These are phyloP conservation scores for Zopfia rhizophila DNA, from an alignment of 2,329 filamentous ascomycete genomes.

Conservation along the genomic window DNA sequence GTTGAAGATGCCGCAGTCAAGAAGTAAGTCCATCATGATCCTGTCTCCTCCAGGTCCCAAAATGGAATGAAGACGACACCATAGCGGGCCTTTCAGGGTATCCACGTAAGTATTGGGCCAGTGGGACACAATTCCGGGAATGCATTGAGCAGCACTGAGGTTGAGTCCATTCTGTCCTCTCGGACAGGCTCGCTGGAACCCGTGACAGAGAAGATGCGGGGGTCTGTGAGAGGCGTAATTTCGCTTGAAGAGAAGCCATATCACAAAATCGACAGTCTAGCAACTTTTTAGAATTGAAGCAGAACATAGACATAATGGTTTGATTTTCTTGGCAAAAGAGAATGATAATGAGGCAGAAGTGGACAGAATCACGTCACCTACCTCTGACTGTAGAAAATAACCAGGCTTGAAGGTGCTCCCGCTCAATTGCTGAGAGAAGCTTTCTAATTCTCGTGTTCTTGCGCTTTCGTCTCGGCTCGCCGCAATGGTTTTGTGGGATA, in stretches of 20 bases:
- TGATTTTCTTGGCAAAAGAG: constrained; percentile 3
- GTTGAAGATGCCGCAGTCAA: constrained; percentile 81
- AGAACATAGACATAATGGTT: constrained; percentile 7
- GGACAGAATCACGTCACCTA: constrained; percentile 39
- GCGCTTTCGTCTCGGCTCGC: constrained; percentile 36
- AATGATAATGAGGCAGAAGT: constrained; percentile 9
- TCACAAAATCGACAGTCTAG: constrained; percentile 62
- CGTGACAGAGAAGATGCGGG: constrained; percentile 84
- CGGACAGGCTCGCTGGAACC: constrained; percentile 69
- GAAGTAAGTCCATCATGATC: constrained; percentile 80
- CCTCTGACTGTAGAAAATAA: constrained; percentile 55
- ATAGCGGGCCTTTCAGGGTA: constrained; percentile 74
- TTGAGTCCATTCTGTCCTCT: constrained; percentile 39
- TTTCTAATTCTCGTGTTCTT: constrained; percentile 52
- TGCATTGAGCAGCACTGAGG: constrained; percentile 55
- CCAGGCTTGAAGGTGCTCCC: constrained; percentile 43
- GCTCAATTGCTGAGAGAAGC: constrained; percentile 57
- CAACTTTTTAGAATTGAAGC: constrained; percentile 25
- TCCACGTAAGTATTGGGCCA: constrained; percentile 77
- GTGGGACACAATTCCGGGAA: constrained; percentile 73
- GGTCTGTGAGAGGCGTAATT: constrained; percentile 63
- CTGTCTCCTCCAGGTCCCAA: constrained; percentile 79
- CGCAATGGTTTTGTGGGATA: constrained; percentile 59
- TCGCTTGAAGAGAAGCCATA: constrained; percentile 80
- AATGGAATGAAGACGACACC: constrained; percentile 78